Evolutionary conservation across 805 yeast genomes (phyloP), one percentile per base, ranked within the genome.

Genomic region (Pichia kluyveri): DNA sequence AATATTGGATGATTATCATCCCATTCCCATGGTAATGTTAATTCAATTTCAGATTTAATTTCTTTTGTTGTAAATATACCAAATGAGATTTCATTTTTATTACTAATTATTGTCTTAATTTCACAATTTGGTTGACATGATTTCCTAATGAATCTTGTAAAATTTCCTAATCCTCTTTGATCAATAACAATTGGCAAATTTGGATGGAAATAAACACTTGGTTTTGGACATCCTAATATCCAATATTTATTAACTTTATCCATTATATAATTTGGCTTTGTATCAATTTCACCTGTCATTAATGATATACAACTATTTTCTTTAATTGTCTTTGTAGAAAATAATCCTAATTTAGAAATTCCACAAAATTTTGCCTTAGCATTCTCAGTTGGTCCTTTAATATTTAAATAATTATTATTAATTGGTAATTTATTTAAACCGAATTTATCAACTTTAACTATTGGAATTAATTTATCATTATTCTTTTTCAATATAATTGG

Each of bases 11-110:
- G 96, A 17, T 68, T 53, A 4, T 65, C 60, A 59, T 89, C 96
- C 96, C 96, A 91, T 51, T 83, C 86, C 98, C 98, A 91, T 2
- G 81, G 77, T 10, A 88, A 63, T 0, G 90, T 75, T 19, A 91
- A 65, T 59, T 90, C 97, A 38, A 80, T 77, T n/a, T 80, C 88
- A 10, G 72, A 63, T 45, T 71, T 69, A 28, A 90, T 76, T 2
- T 77, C 76, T 43, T 69, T 73, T 1, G 72, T 63, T 0, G 96
- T 77, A 30, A 69, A 69, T 10, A 86, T 70, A 9, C 78, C 69
- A 58, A 86, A 80, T 47, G 72, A 75, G 43, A 75, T 64, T 36
- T 50, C 54, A 0, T 59, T 44, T 39, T 65, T 61, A 12, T 57
- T 60, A 10, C 85, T 70, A 39, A 67, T 60, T 0, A 76, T 63